A percentile compares a stretch with the other conserved stretches of the same genome.
phyloP scores from a whole-genome alignment of 2,329 filamentous ascomycete species.

The Trichoderma pleuroti region DNA sequence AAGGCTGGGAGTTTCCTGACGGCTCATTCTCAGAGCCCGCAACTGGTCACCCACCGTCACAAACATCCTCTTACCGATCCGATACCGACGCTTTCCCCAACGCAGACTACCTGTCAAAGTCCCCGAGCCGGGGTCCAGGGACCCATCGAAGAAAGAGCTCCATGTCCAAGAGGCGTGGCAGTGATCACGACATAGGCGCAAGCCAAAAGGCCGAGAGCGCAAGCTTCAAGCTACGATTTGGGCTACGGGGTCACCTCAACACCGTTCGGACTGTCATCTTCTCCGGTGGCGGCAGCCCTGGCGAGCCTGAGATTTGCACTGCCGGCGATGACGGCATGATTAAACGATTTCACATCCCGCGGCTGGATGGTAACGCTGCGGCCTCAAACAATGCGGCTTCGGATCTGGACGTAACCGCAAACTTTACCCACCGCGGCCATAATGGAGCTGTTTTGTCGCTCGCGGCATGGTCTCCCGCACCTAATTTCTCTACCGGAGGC shows the following conservation, averaged over 20 bases:
- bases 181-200: conserved; percentile 60
- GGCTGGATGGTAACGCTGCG: conserved; percentile 58
- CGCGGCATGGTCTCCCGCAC: conserved; percentile 80
- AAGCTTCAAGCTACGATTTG: conserved; percentile 90
- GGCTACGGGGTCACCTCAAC: conserved; percentile 86
- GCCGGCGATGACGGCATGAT: conserved; percentile 93
- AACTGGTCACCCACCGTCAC: conserved; percentile 42
- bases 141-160: conserved; percentile 80
- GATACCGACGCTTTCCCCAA: conserved; percentile 86
- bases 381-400: conserved; percentile 53
- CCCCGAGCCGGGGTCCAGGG: conserved; percentile 65
- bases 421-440: conserved; percentile 94
- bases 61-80: conserved; percentile 59
- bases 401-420: conserved; percentile 86
- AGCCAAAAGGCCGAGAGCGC: conserved; percentile 63
- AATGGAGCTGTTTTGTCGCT: conserved; percentile 84
- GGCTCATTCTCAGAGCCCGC: conserved; percentile 58
- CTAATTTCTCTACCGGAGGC: conserved; percentile 85
- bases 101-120: conserved; percentile 76
- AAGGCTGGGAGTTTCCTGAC: conserved; percentile 94
- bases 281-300: conserved; percentile 90
- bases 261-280: conserved; percentile 94
- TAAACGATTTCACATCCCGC: conserved; percentile 94
- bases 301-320: conserved; percentile 95
- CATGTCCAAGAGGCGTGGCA: conserved; percentile 65